Evolutionary conservation across 495 filamentous ascomycete genomes (phyloP), one percentile per base, ranked within the genome.

Genomic region (Aspergillus ellipticus): DNA sequence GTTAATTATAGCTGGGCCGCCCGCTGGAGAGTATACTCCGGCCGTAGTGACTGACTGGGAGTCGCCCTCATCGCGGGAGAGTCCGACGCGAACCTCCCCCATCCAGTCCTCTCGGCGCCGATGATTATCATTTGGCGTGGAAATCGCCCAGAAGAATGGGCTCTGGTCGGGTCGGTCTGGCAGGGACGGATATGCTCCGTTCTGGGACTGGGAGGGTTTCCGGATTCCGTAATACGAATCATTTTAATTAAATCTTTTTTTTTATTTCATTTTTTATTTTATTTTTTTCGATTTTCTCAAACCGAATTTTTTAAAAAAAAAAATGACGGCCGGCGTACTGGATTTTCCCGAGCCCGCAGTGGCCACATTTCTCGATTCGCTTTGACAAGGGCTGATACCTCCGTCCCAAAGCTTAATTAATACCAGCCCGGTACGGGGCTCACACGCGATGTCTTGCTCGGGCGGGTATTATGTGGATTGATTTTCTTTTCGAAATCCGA

Each of bases 371-470:
- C 46, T 54, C 53, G 57, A 60, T 62, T 62, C 59, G 59, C 59
- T 61, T 61, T 46, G 51, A 62, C 55, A 54, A 57, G 54, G 58
- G 58, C 51, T 61, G 62, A 65, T 59, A 58, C 55, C 58, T 64
- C 69, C 65, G 67, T 66, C 66, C 62, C 60, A 72, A 76, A 76
- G 73, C 73, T 76, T 76, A 76, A 70, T 70, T 66, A 58, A 62
- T 60, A 65, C 57, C 51, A 50, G 51, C 54, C 53, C 56, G 58
- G 51, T 57, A 57, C 57, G 47, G 53, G 53, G 53, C 24, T 28
- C 24, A 28, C 24, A 28, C 24, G 24, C 24, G 53, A 56, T 39
- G 49, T 42, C 37, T 60, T 55, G 46, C 55, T 47, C 28, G 52
- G 29, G 26, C 50, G 29, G 22, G 24, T 28, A 28, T 28, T 28